Evolutionary conservation across 352 stramenopile genomes (phyloP).

Genomic region (Sclerospora graminicola): DNA sequence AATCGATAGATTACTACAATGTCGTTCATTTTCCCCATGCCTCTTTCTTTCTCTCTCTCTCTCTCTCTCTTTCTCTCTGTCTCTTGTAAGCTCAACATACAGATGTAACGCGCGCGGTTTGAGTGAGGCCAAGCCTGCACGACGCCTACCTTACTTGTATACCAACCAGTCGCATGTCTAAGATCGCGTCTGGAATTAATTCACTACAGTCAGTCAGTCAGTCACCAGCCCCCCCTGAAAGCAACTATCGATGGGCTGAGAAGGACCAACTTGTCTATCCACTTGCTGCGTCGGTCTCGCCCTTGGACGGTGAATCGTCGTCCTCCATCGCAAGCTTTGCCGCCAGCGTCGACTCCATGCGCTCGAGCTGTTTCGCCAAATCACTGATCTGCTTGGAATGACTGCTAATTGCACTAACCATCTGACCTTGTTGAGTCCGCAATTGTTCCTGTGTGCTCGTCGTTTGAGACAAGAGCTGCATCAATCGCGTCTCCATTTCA

Average conservation of each 20-base stretch:
- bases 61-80: conserved; percentile 4
- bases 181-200: conserved; percentile 13
- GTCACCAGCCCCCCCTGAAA: conserved; percentile 4
- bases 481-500: conserved; percentile 69
- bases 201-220: too few species aligned
- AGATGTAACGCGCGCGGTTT: conserved; percentile 10
- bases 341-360: conserved; percentile 69
- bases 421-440: conserved; percentile 73
- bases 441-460: conserved; percentile 80
- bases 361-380: conserved; percentile 73
- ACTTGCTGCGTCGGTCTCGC: conserved; percentile 21
- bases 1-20: background rate
- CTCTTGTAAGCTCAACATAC: conserved; percentile 9
- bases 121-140: conserved; percentile 11
- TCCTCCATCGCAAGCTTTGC: conserved; percentile 39
- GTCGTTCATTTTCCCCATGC: background rate
- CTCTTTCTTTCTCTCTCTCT: conserved; percentile 13
- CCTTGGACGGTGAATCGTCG: conserved; percentile 12
- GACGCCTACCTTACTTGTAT: conserved; percentile 17
- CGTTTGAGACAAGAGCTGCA: conserved; percentile 77
- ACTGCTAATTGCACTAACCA: conserved; percentile 68
- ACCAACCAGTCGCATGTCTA: conserved; percentile 6
- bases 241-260: conserved; percentile 10
- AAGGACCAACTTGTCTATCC: conserved; percentile 7
- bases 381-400: conserved; percentile 80